A percentile compares a stretch with the other conserved stretches of the same genome.
These are phyloP conservation scores for Wickerhamiella occidentalis DNA, from an alignment of 805 yeast genomes.

Conservation along the genomic window DNA sequence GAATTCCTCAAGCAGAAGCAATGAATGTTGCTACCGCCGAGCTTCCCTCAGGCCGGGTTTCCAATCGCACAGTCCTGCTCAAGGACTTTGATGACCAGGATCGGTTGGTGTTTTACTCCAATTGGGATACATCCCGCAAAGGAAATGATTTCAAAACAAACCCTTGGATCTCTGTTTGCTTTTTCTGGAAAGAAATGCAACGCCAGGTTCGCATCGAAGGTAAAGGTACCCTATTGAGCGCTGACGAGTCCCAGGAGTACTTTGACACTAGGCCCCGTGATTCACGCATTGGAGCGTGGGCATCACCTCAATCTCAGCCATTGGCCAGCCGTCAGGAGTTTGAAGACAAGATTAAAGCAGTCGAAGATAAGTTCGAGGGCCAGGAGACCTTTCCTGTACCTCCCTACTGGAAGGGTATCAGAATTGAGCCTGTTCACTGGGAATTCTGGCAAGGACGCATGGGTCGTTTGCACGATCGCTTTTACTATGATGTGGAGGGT, in stretches of 20 bases:
- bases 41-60: conserved; percentile 81
- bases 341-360: conserved; percentile 38
- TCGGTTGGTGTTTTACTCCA: conserved; percentile 67
- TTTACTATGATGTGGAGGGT: conserved; percentile 50
- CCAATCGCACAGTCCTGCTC: conserved; percentile 71
- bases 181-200: conserved; percentile 85
- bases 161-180: conserved; percentile 69
- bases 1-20: conserved; percentile 65
- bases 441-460: conserved; percentile 98
- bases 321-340: conserved; percentile 51
- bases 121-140: conserved; percentile 83
- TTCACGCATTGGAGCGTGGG: conserved; percentile 92
- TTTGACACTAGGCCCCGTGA: conserved; percentile 85
- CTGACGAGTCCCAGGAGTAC: conserved; percentile 65
- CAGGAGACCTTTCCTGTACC: conserved; percentile 72
- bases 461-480: conserved; percentile 81
- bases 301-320: conserved; percentile 71
- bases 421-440: conserved; percentile 75
- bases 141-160: conserved; percentile 57
- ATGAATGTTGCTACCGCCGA: conserved; percentile 80
- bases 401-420: conserved; percentile 89
- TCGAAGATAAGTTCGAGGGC: conserved; percentile 47
- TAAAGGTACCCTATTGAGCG: conserved; percentile 52
- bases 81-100: conserved; percentile 83
- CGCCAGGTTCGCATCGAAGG: conserved; percentile 95